These are phyloP conservation scores for Colletotrichum cordylinicola DNA, from an alignment of 2,329 filamentous ascomycete genomes.

Conservation along the genomic window DNA sequence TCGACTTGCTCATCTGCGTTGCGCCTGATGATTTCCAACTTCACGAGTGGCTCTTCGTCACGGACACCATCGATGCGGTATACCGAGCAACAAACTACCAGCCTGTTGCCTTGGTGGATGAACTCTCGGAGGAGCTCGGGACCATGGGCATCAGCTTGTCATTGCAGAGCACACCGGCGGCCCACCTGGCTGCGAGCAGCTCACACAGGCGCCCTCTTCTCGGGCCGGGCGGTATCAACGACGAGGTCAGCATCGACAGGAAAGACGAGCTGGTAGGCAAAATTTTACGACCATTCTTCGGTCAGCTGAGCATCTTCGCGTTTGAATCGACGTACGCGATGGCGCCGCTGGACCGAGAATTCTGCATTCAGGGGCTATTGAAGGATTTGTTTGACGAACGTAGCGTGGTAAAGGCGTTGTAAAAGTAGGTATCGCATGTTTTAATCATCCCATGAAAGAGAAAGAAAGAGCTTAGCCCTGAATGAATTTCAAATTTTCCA, in stretches of 20 bases:
- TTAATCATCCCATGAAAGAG: background rate
- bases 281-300: conserved; percentile 87
- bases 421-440: conserved; percentile 22
- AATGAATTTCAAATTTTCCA: background rate
- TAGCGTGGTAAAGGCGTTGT: conserved; percentile 67
- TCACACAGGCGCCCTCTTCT: conserved; percentile 54
- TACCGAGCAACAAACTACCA: conserved; percentile 77
- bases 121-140: conserved; percentile 79
- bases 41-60: conserved; percentile 98
- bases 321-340: conserved; percentile 95
- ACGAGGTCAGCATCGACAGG: conserved; percentile 62
- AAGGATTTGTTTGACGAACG: conserved; percentile 82
- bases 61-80: conserved; percentile 94
- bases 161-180: conserved; percentile 40
- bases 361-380: conserved; percentile 69
- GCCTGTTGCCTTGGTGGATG: conserved; percentile 80
- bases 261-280: conserved; percentile 75
- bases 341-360: conserved; percentile 69
- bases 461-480: background rate
- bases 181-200: conserved; percentile 39
- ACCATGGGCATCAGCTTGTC: conserved; percentile 40
- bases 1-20: conserved; percentile 86
- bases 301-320: conserved; percentile 87
- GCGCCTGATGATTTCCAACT: conserved; percentile 96
- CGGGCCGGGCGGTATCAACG: conserved; percentile 57